Percentiles rank a stretch among this genome's conserved stretches.
phyloP scores from a whole-genome alignment of 176 grass and related monocot species.

The Ensete glaucum region DNA sequence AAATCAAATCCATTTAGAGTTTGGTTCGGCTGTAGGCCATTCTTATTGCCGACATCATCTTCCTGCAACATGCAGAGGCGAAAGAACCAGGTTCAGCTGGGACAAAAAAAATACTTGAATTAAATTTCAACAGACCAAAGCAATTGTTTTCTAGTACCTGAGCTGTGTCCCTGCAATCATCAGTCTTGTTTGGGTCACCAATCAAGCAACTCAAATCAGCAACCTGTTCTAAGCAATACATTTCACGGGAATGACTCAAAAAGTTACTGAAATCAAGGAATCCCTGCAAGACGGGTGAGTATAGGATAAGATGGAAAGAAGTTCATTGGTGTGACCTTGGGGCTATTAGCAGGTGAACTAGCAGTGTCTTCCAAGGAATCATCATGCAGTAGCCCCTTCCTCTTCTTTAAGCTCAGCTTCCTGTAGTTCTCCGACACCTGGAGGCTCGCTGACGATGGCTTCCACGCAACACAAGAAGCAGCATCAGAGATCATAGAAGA shows the following conservation, averaged over 20 bases:
- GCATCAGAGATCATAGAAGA: constrained; percentile 64
- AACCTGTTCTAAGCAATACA: background rate
- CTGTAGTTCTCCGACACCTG: constrained; percentile 22
- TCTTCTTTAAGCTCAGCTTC: constrained; percentile 58
- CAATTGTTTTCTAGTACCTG: background rate
- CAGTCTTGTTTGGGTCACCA: background rate
- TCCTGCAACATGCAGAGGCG: constrained; percentile 16
- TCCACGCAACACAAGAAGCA: constrained; percentile 27
- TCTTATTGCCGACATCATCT: constrained; percentile 20
- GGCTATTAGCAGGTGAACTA: constrained; percentile 90
- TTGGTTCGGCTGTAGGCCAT: constrained; percentile 10
- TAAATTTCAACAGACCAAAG: background rate
- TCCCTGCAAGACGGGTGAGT: background rate
- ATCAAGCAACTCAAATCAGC: background rate
- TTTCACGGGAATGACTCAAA: no score
- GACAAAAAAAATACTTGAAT: background rate
- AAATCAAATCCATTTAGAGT: constrained; percentile 28
- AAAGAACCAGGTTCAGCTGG: background rate
- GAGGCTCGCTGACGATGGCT: constrained; percentile 2
- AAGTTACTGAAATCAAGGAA: background rate
- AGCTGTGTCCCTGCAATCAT: background rate
- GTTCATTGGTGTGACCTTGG: constrained; percentile 45
- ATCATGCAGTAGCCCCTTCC: constrained; percentile 41
- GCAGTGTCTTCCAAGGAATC: constrained; percentile 86
- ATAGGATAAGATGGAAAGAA: background rate